Percentiles rank a stretch among this genome's conserved stretches.
Conservation (phyloP, 345 rosid genomes). For the Turnera subulata region DNA sequence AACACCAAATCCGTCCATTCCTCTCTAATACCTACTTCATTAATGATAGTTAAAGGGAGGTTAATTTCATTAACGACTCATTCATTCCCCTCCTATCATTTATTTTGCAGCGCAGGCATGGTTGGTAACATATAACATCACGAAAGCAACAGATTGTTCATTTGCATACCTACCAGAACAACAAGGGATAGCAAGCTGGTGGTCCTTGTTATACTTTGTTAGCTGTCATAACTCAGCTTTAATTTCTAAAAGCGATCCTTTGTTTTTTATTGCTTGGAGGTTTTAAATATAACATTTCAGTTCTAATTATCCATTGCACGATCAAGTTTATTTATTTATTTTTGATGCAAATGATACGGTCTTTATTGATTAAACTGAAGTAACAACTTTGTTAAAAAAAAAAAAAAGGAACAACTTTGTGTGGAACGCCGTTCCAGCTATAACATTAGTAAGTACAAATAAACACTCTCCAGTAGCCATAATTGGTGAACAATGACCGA, state of each 20-base stretch:
- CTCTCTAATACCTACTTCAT: background rate
- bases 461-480: no score
- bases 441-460: no score
- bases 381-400: no score
- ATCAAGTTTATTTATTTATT: no score
- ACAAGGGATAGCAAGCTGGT: background rate
- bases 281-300: background rate
- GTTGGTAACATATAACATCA: slow-evolving; percentile 7
- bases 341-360: no score
- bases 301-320: no score
- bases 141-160: background rate
- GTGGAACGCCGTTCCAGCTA: no score
- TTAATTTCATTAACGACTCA: background rate
- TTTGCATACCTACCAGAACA: background rate
- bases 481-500: no score
- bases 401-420: no score
- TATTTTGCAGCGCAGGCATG: background rate
- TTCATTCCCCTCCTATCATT: background rate
- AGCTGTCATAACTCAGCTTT: slow-evolving; percentile 15
- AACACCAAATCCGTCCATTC: background rate
- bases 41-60: no score
- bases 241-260: slow-evolving; percentile 8
- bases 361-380: no score
- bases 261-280: background rate
- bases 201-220: background rate